Evolutionary conservation across 129 eudicot genomes (phyloP), one percentile per base, ranked within the genome.

Genomic region (Smallanthus sonchifolius): DNA sequence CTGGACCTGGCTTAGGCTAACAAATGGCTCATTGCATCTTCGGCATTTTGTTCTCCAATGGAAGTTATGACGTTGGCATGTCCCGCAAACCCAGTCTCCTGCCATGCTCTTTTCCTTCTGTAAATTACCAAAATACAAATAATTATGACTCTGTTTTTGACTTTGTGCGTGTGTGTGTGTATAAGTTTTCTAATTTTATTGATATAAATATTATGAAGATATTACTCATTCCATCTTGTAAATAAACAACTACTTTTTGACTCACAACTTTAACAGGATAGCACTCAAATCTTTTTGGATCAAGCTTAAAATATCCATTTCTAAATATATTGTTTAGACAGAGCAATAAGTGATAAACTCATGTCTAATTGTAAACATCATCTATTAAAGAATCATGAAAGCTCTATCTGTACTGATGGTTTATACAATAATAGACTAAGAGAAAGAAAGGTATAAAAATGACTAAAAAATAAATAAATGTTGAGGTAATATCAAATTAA

Each of bases 1-100:
- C 70, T 5, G 19, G 36, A 7, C 19, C 55, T 6, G 10, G 68
- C 39, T 19, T 54, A 7, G 63, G 64, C 15, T 13, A 13, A 36
- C 6, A 11, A 36, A 35, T 3, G 69, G 16, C 30, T 43, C 59
- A 4, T 67, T 69, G 75, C 81, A 77, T 10, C 69, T 34, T 32
- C 44, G 37, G 60, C 81, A 77, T 42, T 36, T 30, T 20, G 37
- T 40, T 37, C 81, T 68, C 80, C 80, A 67, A 49, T 38, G 15
- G 44, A 55, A 76, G 75, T 76, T 76, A 3, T 13, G 37, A 73
- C 19, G 61, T 13, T 44, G 59, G 69, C 81, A 77, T 44, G 36
- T 16, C 24, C 13, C 5, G 17, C 81, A 77, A 57, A 43, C 63
- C 81, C 81, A 77, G 39, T 68, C 81, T 43, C 69, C 75, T 9